Conservation (phyloP, 1,139 yeast species). For the Suhomyces yuchorum region DNA sequence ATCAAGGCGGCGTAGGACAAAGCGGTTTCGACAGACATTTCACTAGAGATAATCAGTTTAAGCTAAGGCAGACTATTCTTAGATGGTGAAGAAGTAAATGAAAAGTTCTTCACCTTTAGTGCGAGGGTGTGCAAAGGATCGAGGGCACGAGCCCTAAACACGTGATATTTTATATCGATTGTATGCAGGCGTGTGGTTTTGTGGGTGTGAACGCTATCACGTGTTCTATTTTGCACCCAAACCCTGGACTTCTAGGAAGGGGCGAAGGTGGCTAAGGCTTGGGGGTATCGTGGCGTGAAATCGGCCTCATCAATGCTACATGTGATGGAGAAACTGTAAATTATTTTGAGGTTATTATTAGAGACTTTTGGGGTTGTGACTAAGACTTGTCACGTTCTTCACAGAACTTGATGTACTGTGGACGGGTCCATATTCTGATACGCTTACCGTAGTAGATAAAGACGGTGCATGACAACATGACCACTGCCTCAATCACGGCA, state of each 20-base stretch:
- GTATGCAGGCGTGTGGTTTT: background rate
- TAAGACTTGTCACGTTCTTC: conserved; percentile 19
- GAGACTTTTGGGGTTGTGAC: background rate
- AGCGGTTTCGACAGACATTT: conserved; percentile 62
- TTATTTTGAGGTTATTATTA: background rate
- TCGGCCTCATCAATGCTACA: no score
- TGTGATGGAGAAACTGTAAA: background rate
- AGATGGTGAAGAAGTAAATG: conserved; percentile 17
- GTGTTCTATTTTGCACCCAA: background rate
- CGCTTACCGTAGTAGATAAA: conserved; percentile 38
- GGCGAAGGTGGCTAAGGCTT: no score
- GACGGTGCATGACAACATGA: conserved; percentile 31
- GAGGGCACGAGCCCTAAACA: conserved; percentile 10
- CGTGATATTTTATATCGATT: conserved; percentile 1
- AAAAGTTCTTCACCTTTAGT: conserved; percentile 12
- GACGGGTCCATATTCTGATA: conserved; percentile 39
- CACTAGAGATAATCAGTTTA: conserved; percentile 32
- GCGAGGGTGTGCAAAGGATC: conserved; percentile 1
- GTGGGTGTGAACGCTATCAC: no score
- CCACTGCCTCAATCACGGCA: conserved; percentile 34
- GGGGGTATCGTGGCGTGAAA: no score
- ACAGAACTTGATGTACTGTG: conserved; percentile 31
- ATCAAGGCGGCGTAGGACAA: conserved; percentile 93
- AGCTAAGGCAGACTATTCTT: conserved; percentile 32
- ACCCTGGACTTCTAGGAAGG: background rate